phyloP scores from a whole-genome alignment of 2,329 filamentous ascomycete genomes.

The Ophiosphaerella korrae region DNA sequence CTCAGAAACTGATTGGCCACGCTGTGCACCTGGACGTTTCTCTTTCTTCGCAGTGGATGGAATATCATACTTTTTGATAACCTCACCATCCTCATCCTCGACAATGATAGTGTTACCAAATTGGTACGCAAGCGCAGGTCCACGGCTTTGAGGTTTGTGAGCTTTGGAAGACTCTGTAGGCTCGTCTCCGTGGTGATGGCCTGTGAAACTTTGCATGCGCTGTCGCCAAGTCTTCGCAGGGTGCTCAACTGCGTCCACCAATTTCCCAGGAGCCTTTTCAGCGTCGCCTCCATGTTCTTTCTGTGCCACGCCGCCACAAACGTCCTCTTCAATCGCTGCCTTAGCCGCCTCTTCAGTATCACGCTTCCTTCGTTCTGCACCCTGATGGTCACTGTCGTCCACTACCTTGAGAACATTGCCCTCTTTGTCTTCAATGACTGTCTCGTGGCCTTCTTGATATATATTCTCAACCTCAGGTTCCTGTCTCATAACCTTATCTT shows the following conservation, averaged over 20 bases:
- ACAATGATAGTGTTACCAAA: constrained; percentile 90
- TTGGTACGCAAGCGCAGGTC: constrained; percentile 81
- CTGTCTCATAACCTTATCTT: constrained; percentile 36
- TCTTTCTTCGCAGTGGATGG: constrained; percentile 56
- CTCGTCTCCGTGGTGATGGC: constrained; percentile 47
- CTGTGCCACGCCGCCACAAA: constrained; percentile 51
- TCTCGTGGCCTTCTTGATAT: constrained; percentile 78
- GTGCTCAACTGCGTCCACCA: constrained; percentile 44
- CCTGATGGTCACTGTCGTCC: constrained; percentile 50
- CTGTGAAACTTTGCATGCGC: constrained; percentile 55
- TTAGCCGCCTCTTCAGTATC: constrained; percentile 60
- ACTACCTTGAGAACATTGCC: constrained; percentile 81
- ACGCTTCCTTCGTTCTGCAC: constrained; percentile 66
- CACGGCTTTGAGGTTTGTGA: constrained; percentile 54
- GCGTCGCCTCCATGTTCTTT: constrained; percentile 55
- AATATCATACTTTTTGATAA: constrained; percentile 82
- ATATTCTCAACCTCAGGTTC: constrained; percentile 61
- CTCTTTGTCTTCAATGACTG: constrained; percentile 83
- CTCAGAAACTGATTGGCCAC: constrained; percentile 39
- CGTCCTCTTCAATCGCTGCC: constrained; percentile 59
- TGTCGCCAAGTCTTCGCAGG: constrained; percentile 49
- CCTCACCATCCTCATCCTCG: constrained; percentile 84
- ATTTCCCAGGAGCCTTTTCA: constrained; percentile 43
- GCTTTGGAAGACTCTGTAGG: constrained; percentile 35
- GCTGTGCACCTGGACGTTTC: constrained; percentile 32